phyloP scores from a whole-genome alignment of 768 basidiomycete genomes.

The Rhodocollybia butyracea region DNA sequence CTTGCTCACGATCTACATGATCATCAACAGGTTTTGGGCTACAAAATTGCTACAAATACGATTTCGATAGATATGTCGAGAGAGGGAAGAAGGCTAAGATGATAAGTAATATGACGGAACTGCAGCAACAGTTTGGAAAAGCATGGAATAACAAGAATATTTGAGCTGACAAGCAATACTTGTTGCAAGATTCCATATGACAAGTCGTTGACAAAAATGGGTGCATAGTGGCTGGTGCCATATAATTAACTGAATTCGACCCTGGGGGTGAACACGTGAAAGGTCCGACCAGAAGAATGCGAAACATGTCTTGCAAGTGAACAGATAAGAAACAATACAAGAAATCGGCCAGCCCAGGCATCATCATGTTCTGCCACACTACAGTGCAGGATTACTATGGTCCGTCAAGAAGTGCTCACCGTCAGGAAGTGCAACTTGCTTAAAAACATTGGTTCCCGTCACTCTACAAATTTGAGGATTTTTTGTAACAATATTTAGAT shows the following conservation, averaged over 20 bases:
- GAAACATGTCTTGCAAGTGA: conserved; percentile 6
- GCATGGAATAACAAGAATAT: neutral
- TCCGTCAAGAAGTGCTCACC: too few species aligned
- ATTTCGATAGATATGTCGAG: too few species aligned
- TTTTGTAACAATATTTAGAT: too few species aligned
- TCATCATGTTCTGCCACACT: conserved; percentile 82
- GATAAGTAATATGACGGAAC: too few species aligned
- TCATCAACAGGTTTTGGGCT: too few species aligned
- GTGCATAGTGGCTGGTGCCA: neutral
- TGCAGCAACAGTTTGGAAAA: neutral
- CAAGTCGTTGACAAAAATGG: neutral
- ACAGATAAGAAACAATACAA: neutral
- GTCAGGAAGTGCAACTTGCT: too few species aligned
- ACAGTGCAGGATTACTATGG: conserved; percentile 71
- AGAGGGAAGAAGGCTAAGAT: too few species aligned
- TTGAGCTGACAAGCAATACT: neutral
- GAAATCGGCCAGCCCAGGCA: conserved; percentile 63
- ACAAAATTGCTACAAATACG: too few species aligned
- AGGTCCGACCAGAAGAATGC: conserved; percentile 31
- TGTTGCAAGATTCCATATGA: conserved; percentile 4
- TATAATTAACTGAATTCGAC: neutral
- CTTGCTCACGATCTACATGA: too few species aligned
- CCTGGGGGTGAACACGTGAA: conserved; percentile 18
- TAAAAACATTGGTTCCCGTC: too few species aligned
- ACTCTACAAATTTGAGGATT: too few species aligned